A percentile compares a stretch with the other conserved stretches of the same genome.
Evolutionary conservation across 2,329 filamentous ascomycete genomes (phyloP).

Genomic region (Xylaria polymorpha): DNA sequence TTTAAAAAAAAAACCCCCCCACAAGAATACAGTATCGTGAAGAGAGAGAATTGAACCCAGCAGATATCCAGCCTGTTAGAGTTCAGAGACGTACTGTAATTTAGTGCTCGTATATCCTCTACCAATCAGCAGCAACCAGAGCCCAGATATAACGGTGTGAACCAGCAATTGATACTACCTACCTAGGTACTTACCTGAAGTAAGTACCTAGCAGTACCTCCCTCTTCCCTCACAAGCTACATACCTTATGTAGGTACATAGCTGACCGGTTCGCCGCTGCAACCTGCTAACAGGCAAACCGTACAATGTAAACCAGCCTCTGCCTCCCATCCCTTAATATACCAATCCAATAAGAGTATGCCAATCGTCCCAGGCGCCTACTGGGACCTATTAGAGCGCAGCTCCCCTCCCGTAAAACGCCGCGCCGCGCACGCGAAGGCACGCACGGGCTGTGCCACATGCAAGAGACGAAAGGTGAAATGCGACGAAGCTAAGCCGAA

Average conservation of each 20-base stretch:
- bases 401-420: slow-evolving; percentile 36
- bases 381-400: slow-evolving; percentile 42
- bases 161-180: background rate
- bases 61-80: background rate
- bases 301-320: background rate
- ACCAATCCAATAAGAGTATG: slow-evolving; percentile 34
- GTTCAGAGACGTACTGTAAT: background rate
- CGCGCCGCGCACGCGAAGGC: slow-evolving; percentile 41
- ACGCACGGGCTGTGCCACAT: slow-evolving; percentile 43
- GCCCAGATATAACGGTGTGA: background rate
- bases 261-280: background rate
- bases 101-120: slow-evolving; percentile 18
- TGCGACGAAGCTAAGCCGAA: slow-evolving; percentile 43
- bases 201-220: too few relatives aligned
- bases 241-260: too few relatives aligned
- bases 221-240: background rate
- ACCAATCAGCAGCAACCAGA: slow-evolving; percentile 16
- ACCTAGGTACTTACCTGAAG: too few relatives aligned
- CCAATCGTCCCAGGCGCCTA: slow-evolving; percentile 38
- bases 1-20: too few relatives aligned
- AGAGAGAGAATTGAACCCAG: background rate
- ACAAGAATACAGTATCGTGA: too few relatives aligned
- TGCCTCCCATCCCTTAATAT: background rate
- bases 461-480: slow-evolving; percentile 42
- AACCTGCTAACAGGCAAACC: background rate